These are phyloP conservation scores for Sarocladiaceae sp. DNA, from an alignment of 2,329 filamentous ascomycete species.

Conservation along the genomic window DNA sequence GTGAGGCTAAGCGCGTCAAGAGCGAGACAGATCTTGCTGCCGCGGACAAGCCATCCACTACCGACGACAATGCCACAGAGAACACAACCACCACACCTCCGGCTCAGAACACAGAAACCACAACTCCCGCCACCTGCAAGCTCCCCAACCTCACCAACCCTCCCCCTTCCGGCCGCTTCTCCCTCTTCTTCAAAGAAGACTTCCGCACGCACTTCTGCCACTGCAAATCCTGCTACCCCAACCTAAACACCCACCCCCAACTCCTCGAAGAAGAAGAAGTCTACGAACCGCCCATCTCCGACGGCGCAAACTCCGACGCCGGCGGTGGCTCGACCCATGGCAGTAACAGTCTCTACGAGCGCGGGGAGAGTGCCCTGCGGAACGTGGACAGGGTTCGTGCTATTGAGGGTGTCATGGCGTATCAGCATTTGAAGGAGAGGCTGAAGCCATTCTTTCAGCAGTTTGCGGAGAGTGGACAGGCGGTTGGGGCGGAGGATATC, in stretches of 20 bases:
- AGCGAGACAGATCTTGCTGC: conserved; percentile 28
- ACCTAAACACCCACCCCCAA: conserved; percentile 67
- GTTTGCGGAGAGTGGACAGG: conserved; percentile 85
- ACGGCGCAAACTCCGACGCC: conserved; percentile 50
- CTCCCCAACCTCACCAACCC: conserved; percentile 50
- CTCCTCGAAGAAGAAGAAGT: conserved; percentile 91
- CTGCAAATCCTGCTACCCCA: conserved; percentile 74
- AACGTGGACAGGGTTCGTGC: conserved; percentile 90
- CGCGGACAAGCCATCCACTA: conserved; percentile 5
- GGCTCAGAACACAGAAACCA: conserved; percentile 14
- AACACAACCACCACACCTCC: conserved; percentile 5
- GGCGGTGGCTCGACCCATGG: conserved; percentile 54
- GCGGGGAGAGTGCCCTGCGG: conserved; percentile 86
- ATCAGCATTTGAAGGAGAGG: conserved; percentile 92
- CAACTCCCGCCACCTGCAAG: conserved; percentile 46
- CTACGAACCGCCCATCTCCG: conserved; percentile 87
- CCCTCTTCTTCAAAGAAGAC: conserved; percentile 73
- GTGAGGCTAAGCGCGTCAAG: conserved; percentile 49
- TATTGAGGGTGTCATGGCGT: conserved; percentile 97
- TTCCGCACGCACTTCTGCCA: conserved; percentile 83
- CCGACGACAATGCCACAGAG: not conserved
- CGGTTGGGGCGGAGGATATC: conserved; percentile 91
- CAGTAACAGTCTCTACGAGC: conserved; percentile 80
- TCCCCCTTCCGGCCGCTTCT: conserved; percentile 58
- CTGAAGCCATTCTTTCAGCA: conserved; percentile 93